Evolutionary conservation across 2,329 filamentous ascomycete species (phyloP).

Genomic region (Verticillium nonalfalfae): DNA sequence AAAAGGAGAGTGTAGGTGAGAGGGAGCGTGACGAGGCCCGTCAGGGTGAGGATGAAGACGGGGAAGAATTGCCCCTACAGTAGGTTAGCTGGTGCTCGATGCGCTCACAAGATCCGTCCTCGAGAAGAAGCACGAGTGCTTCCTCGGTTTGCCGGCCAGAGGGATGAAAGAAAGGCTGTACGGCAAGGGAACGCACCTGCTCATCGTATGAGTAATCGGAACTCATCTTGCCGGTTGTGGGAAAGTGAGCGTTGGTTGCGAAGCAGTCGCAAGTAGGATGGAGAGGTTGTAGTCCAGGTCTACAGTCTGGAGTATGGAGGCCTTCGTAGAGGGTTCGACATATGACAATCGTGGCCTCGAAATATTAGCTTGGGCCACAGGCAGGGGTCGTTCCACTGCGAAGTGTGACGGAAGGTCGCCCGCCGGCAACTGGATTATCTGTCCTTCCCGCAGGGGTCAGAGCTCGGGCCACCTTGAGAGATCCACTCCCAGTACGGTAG

Average conservation of each 20-base stretch:
- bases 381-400: neutral
- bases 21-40: slow-evolving; percentile 80
- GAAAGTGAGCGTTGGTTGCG: slow-evolving; percentile 6
- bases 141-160: neutral
- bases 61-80: slow-evolving; percentile 96
- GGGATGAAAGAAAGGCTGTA: neutral
- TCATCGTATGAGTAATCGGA: slow-evolving; percentile 99
- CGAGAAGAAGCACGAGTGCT: neutral
- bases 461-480: neutral
- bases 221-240: slow-evolving; percentile 57
- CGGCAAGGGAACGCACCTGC: slow-evolving; percentile 46
- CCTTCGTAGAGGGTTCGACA: slow-evolving; percentile 1
- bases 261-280: slow-evolving; percentile 8
- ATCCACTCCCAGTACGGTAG: neutral
- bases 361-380: slow-evolving; percentile 11
- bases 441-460: neutral
- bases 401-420: neutral
- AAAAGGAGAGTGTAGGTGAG: slow-evolving; percentile 84
- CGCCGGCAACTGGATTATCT: slow-evolving; percentile 3
- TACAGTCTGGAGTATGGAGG: neutral
- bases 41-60: slow-evolving; percentile 93
- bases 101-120: neutral
- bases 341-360: slow-evolving; percentile 29
- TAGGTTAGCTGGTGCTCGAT: neutral
- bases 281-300: neutral